Evolutionary conservation across 2,329 filamentous ascomycete genomes (phyloP), one percentile per base, ranked within the genome.

Genomic region (Alternaria arborescens): DNA sequence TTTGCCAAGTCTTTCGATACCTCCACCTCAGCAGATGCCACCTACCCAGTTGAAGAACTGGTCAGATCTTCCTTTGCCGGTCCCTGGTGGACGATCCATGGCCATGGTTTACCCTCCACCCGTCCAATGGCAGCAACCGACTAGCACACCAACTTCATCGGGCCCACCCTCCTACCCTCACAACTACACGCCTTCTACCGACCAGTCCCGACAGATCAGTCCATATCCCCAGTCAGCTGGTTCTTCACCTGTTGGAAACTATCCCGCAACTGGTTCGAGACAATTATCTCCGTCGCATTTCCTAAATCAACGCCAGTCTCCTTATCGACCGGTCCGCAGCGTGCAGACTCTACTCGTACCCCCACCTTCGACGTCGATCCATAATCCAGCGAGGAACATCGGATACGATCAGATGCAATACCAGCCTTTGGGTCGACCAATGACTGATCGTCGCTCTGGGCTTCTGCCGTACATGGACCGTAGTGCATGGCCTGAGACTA

Each of bases 271-370:
- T 53, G 87, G 88, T 8, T 89, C 90, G 6, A 87, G 88, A 44
- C 90, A 91, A 32, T 86, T 95, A 65, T 98, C 95, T 32, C 94
- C 94, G 1, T 94, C 91, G 11, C 88, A 92, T 72, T 96, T 96
- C 79, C 84, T 97, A 38, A 91, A 92, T 72, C 92, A 97, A 76
- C 88, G 95, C 58, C 89, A 91, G 65, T 98, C 94, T 56, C 95
- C 95, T 3, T 98, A 98, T 79, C 91, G 93, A 65, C 94, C 94
- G 1, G 90, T 97, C 40, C 91, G 94, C 54, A 87, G 92, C 62
- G 92, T 97, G 60, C 93, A 95, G 69, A 97, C 93, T 0, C 86
- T 98, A n/a, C 84, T 97, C 30, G 93, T 95, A 60, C 94, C 94
- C 32, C 92, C 93, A 7, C 91, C 93, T 0, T 91, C 92, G 24